Evolutionary conservation across 805 yeast genomes (phyloP).

Genomic region (Hanseniaspora hatyaiensis): DNA sequence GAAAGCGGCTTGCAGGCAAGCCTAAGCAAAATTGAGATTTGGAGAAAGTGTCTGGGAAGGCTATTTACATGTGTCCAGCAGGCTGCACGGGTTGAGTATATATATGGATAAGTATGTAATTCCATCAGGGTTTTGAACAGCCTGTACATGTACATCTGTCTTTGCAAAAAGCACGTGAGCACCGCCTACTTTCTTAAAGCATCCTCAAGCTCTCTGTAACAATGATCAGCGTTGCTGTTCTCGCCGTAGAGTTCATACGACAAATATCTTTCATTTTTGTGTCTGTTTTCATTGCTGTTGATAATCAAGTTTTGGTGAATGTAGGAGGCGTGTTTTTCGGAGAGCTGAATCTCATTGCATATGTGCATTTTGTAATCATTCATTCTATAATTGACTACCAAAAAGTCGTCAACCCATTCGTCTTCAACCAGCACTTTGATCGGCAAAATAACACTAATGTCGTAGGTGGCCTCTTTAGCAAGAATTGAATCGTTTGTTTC

Average conservation of each 20-base stretch:
- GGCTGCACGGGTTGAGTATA: too few relatives aligned
- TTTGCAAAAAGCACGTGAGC: too few relatives aligned
- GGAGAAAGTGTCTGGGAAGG: too few relatives aligned
- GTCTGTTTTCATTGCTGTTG: neutral
- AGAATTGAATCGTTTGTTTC: too few relatives aligned
- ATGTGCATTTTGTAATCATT: neutral
- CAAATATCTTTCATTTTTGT: neutral
- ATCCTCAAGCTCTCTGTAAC: neutral
- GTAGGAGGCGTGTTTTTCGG: neutral
- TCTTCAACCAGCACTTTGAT: neutral
- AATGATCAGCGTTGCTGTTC: neutral
- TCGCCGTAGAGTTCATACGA: neutral
- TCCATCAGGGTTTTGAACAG: too few relatives aligned
- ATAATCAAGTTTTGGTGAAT: neutral
- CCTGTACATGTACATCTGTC: too few relatives aligned
- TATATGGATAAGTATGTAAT: too few relatives aligned
- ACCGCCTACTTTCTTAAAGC: neutral
- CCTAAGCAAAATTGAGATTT: too few relatives aligned
- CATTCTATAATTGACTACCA: neutral
- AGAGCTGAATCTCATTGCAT: neutral
- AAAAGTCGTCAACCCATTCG: neutral
- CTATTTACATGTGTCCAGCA: too few relatives aligned
- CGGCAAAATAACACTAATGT: neutral
- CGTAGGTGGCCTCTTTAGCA: neutral
- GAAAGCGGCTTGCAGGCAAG: too few relatives aligned